Evolutionary conservation across 2,329 filamentous ascomycete species (phyloP).

Genomic region (Monosporascus cannonballus): DNA sequence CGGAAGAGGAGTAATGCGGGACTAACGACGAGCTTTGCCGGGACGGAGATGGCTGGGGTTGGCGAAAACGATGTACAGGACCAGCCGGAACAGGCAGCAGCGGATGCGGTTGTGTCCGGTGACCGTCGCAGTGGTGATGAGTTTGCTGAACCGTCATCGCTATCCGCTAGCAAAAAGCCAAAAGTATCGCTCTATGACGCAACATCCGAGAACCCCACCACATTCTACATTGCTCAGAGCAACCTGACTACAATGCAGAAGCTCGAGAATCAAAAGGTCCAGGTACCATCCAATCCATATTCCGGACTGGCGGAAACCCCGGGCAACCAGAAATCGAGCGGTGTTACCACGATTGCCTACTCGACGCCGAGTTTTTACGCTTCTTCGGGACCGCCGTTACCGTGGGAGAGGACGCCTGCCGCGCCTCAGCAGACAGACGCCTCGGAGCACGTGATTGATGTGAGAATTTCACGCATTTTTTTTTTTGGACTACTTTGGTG

Average conservation of each 20-base stretch:
- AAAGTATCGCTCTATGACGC: slow-evolving; percentile 16
- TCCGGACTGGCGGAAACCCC: slow-evolving; percentile 10
- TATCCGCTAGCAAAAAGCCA: slow-evolving; percentile 9
- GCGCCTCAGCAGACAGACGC: slow-evolving; percentile 6
- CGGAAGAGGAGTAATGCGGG: slow-evolving; percentile 10
- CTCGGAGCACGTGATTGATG: slow-evolving; percentile 13
- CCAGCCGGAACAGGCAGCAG: background rate
- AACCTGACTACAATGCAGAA: slow-evolving; percentile 28
- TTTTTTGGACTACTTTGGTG: background rate
- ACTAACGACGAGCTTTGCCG: slow-evolving; percentile 4
- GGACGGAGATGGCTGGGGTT: slow-evolving; percentile 6
- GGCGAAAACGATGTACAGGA: slow-evolving; percentile 4
- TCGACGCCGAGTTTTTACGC: slow-evolving; percentile 25
- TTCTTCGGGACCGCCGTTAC: slow-evolving; percentile 22
- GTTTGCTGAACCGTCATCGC: slow-evolving; percentile 2
- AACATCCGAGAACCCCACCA: slow-evolving; percentile 9
- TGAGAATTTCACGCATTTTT: slow-evolving; percentile 9
- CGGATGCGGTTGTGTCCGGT: slow-evolving; percentile 2
- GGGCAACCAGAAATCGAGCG: slow-evolving; percentile 23
- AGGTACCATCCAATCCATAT: slow-evolving; percentile 13
- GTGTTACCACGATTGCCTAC: slow-evolving; percentile 24
- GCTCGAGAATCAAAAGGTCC: slow-evolving; percentile 24
- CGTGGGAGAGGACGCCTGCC: slow-evolving; percentile 17
- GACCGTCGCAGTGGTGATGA: slow-evolving; percentile 1
- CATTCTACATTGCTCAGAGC: slow-evolving; percentile 26